Conservation (phyloP, 805 yeast genomes). For the Saccharomycopsis schoenii region DNA sequence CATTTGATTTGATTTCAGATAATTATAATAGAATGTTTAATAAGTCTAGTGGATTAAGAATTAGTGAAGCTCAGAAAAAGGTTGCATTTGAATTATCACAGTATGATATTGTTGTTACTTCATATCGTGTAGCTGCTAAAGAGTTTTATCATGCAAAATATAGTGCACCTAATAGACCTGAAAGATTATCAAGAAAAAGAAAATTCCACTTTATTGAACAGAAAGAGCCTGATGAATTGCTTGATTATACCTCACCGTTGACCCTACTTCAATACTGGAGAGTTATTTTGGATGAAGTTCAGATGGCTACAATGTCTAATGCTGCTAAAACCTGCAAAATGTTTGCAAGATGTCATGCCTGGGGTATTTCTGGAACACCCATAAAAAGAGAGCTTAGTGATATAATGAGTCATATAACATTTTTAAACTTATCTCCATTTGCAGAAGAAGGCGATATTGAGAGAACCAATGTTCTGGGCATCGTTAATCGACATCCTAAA, state of each 20-base stretch:
- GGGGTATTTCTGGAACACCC: slow-evolving; percentile 98
- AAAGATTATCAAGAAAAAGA: slow-evolving; percentile 23
- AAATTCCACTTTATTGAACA: slow-evolving; percentile 1
- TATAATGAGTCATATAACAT: slow-evolving; percentile 59
- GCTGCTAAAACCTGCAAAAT: slow-evolving; percentile 74
- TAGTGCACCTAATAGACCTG: slow-evolving; percentile 37
- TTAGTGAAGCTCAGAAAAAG: slow-evolving; percentile 9
- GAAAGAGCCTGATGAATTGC: slow-evolving; percentile 16
- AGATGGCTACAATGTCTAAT: slow-evolving; percentile 73
- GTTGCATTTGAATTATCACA: slow-evolving; percentile 45
- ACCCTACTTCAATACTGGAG: slow-evolving; percentile 82
- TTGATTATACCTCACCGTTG: slow-evolving; percentile 70
- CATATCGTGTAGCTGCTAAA: slow-evolving; percentile 58
- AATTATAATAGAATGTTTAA: slow-evolving; percentile 1
- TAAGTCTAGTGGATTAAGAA: background rate
- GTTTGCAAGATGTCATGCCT: slow-evolving; percentile 78
- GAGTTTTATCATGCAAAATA: slow-evolving; percentile 77
- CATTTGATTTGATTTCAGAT: background rate
- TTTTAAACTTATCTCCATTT: slow-evolving; percentile 61
- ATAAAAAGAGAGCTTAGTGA: slow-evolving; percentile 59
- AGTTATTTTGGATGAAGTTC: slow-evolving; percentile 87
- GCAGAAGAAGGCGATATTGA: slow-evolving; percentile 25
- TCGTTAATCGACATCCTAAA: background rate
- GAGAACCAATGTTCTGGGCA: background rate
- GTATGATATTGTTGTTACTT: slow-evolving; percentile 72